Conservation (phyloP, 257 asterid genomes). For the Solanum arcanum region DNA sequence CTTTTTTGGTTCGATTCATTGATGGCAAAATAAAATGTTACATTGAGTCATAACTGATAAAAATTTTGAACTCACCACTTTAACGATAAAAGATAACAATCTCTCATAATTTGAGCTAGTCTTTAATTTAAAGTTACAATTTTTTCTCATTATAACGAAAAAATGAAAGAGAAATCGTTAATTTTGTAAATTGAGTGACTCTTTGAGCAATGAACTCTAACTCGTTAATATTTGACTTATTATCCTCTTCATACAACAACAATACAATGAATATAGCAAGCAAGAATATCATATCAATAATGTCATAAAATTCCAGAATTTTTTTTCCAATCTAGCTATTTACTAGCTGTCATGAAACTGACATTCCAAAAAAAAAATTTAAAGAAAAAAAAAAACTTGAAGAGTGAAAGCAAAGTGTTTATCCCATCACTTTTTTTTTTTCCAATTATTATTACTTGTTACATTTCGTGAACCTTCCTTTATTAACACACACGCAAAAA, state of each 20-base stretch:
- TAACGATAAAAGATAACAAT: background rate
- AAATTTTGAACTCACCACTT: background rate
- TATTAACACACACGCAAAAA: background rate
- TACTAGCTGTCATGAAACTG: conserved; percentile 21
- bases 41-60: background rate
- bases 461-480: background rate
- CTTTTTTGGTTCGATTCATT: background rate
- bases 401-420: background rate
- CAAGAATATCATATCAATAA: background rate
- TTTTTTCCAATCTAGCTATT: background rate
- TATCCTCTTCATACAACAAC: background rate
- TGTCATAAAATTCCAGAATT: background rate
- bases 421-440: background rate
- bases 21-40: background rate
- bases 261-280: background rate
- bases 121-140: background rate
- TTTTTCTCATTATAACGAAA: background rate
- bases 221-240: background rate
- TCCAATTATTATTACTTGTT: background rate
- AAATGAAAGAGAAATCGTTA: background rate
- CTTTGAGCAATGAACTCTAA: background rate
- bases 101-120: background rate
- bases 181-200: background rate
- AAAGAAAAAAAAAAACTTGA: background rate
- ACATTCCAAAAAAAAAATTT: background rate